These are phyloP conservation scores for Pseudopithomyces chartarum DNA, from an alignment of 2,329 filamentous ascomycete species.

Conservation along the genomic window DNA sequence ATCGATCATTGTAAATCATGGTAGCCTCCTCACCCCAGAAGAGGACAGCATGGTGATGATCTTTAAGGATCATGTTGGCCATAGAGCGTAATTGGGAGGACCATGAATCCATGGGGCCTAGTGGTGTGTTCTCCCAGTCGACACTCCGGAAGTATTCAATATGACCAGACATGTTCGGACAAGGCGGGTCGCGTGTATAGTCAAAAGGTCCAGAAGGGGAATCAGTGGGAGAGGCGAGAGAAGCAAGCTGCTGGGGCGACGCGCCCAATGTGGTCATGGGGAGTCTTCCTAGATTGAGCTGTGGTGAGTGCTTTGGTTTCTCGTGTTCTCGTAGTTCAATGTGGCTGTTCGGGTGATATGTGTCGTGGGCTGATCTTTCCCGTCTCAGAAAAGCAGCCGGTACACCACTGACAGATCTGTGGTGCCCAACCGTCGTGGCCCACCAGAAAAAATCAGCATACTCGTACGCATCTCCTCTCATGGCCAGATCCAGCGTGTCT, in stretches of 20 bases:
- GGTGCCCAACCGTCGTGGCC: constrained; percentile 23
- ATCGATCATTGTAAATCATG: constrained; percentile 47
- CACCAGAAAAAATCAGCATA: constrained; percentile 37
- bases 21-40: constrained; percentile 51
- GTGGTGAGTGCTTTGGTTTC: constrained; percentile 50
- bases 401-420: constrained; percentile 38
- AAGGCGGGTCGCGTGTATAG: constrained; percentile 13
- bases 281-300: neutral
- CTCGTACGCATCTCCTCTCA: constrained; percentile 22
- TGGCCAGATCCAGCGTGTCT: constrained; percentile 14
- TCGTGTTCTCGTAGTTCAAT: constrained; percentile 25
- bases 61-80: constrained; percentile 74
- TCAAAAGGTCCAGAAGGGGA: constrained; percentile 7
- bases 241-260: neutral
- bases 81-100: constrained; percentile 70
- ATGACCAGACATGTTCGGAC: constrained; percentile 61
- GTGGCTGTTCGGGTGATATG: neutral
- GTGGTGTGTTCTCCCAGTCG: constrained; percentile 72
- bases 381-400: constrained; percentile 16
- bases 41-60: constrained; percentile 62
- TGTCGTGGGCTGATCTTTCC: neutral
- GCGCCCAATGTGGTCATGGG: neutral
- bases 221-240: neutral
- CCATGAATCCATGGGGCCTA: constrained; percentile 77
- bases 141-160: constrained; percentile 70